These are phyloP conservation scores for Colletotrichum musicola DNA, from an alignment of 2,329 filamentous ascomycete species.

Conservation along the genomic window DNA sequence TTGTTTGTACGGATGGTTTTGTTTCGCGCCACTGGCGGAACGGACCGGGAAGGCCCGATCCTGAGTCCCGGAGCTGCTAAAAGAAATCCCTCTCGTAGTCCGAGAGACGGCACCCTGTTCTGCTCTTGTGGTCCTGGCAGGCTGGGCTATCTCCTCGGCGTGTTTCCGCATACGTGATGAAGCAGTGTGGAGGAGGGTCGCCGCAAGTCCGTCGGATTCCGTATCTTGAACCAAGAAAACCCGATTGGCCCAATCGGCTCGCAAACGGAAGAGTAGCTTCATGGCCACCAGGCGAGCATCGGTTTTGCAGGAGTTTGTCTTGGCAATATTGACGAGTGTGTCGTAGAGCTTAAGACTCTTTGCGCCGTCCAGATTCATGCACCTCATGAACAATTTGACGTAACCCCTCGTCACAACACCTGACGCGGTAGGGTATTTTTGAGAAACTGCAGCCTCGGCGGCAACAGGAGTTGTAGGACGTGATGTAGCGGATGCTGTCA, in stretches of 20 bases:
- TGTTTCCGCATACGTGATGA: slow-evolving; percentile 63
- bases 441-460: slow-evolving; percentile 40
- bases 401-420: slow-evolving; percentile 80
- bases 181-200: slow-evolving; percentile 76
- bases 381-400: slow-evolving; percentile 81
- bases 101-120: slow-evolving; percentile 58
- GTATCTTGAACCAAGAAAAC: slow-evolving; percentile 78
- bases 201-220: slow-evolving; percentile 80
- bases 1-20: slow-evolving; percentile 58
- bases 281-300: slow-evolving; percentile 81
- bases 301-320: slow-evolving; percentile 69
- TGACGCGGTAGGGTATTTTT: slow-evolving; percentile 64
- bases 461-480: slow-evolving; percentile 45
- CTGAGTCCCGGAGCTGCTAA: slow-evolving; percentile 59
- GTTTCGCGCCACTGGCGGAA: slow-evolving; percentile 56
- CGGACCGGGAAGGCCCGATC: slow-evolving; percentile 58
- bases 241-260: slow-evolving; percentile 84
- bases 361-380: slow-evolving; percentile 73
- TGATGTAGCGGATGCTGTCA: slow-evolving; percentile 46
- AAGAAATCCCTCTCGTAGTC: slow-evolving; percentile 64
- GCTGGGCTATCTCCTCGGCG: slow-evolving; percentile 63
- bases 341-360: slow-evolving; percentile 76
- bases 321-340: slow-evolving; percentile 73
- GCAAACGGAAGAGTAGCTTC: slow-evolving; percentile 84
- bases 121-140: slow-evolving; percentile 57